These are phyloP conservation scores for Cercophora scortea DNA, from an alignment of 495 filamentous ascomycete species.

Conservation along the genomic window DNA sequence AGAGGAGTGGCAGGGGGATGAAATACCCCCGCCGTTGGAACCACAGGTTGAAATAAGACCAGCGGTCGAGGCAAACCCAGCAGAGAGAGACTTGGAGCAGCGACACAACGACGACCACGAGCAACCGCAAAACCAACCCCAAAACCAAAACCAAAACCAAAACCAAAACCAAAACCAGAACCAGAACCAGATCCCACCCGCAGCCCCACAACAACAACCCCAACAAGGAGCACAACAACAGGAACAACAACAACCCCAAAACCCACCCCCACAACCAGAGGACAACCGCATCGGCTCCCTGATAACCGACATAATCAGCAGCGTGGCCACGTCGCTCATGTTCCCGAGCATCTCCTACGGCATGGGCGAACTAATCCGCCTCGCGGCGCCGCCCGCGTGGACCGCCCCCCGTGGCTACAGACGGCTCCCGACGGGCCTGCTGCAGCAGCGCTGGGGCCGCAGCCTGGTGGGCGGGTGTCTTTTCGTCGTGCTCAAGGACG, in stretches of 20 bases:
- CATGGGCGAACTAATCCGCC: slow-evolving; percentile 61
- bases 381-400: slow-evolving; percentile 55
- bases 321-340: slow-evolving; percentile 31
- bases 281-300: slow-evolving; percentile 10
- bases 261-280: background rate
- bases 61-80: background rate
- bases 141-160: background rate
- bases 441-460: slow-evolving; percentile 71
- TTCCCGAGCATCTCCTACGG: slow-evolving; percentile 37
- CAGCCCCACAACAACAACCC: background rate
- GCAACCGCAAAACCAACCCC: background rate
- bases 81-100: background rate
- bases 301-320: slow-evolving; percentile 20
- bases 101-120: background rate
- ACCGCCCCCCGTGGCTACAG: slow-evolving; percentile 32
- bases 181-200: background rate
- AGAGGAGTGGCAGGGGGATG: background rate
- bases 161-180: slow-evolving; percentile 2
- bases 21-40: too few species aligned
- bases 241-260: background rate
- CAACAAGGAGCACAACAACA: slow-evolving; percentile 3
- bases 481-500: slow-evolving; percentile 72
- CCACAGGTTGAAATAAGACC: too few species aligned
- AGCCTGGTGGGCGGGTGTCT: slow-evolving; percentile 74
- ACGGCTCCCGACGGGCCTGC: slow-evolving; percentile 41